Evolutionary conservation across 495 filamentous ascomycete genomes (phyloP).

Genomic region (Baudoinia panamericana): DNA sequence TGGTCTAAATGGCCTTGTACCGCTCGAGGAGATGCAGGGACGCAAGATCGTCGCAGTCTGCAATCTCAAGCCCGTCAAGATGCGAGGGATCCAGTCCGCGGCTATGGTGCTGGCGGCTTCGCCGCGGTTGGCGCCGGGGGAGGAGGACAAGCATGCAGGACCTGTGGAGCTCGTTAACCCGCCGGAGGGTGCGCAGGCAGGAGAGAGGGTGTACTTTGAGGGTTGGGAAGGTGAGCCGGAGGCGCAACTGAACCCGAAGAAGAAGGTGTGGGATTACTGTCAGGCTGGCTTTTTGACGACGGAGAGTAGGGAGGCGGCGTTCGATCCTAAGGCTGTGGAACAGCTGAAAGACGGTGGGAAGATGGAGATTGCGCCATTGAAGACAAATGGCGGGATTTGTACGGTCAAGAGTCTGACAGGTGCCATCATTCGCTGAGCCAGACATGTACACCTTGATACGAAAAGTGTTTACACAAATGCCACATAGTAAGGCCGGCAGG

Average conservation of each 20-base stretch:
- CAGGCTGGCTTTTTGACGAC: slow-evolving; percentile 91
- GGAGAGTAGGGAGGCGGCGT: slow-evolving; percentile 60
- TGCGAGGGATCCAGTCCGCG: slow-evolving; percentile 88
- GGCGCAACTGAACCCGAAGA: slow-evolving; percentile 90
- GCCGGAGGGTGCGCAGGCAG: slow-evolving; percentile 62
- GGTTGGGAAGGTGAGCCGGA: slow-evolving; percentile 90
- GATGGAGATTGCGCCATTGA: slow-evolving; percentile 26
- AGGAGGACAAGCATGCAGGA: slow-evolving; percentile 70
- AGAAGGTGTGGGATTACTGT: slow-evolving; percentile 94
- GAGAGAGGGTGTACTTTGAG: slow-evolving; percentile 82
- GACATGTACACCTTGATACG: too few species aligned
- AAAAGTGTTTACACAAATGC: too few species aligned
- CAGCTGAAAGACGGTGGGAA: slow-evolving; percentile 38
- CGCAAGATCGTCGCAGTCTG: slow-evolving; percentile 89
- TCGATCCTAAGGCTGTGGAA: slow-evolving; percentile 51
- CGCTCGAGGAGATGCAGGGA: slow-evolving; percentile 88
- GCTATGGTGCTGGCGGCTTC: slow-evolving; percentile 97
- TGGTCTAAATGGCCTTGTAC: slow-evolving; percentile 82
- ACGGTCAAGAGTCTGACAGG: slow-evolving; percentile 28
- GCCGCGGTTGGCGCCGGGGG: slow-evolving; percentile 60
- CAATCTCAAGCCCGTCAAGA: slow-evolving; percentile 97
- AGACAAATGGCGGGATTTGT: slow-evolving; percentile 30
- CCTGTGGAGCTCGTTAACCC: slow-evolving; percentile 87
- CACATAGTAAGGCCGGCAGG: too few species aligned
- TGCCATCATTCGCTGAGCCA: slow-evolving; percentile 23